Conservation (phyloP, 306 rosid species). For the Castanea mollissima region DNA sequence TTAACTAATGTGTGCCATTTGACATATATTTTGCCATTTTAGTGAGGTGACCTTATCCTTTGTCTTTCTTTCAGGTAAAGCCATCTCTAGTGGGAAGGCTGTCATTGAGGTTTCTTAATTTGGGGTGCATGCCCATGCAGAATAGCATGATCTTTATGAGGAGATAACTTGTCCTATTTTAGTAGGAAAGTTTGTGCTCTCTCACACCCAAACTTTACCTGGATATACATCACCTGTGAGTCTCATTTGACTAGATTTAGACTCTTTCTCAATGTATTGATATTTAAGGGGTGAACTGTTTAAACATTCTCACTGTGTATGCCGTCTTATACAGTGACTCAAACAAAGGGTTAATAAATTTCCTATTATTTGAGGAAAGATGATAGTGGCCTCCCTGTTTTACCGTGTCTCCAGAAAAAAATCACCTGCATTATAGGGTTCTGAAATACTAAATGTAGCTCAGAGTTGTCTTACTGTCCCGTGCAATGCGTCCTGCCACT, state of each 20-base stretch:
- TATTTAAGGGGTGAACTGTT: background rate
- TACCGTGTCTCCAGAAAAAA: background rate
- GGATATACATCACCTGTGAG: slow-evolving; percentile 72
- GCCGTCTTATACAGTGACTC: background rate
- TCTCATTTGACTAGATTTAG: slow-evolving; percentile 25
- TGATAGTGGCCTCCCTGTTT: background rate
- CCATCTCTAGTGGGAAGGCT: slow-evolving; percentile 54
- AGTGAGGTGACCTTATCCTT: slow-evolving; percentile 21
- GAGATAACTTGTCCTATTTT: slow-evolving; percentile 60
- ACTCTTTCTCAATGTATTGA: background rate
- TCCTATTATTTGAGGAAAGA: too few relatives aligned
- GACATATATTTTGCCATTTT: background rate
- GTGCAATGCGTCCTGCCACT: too few relatives aligned
- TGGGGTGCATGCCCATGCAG: slow-evolving; percentile 66
- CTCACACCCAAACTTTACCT: slow-evolving; percentile 77
- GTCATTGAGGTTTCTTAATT: slow-evolving; percentile 61
- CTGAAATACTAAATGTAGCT: background rate
- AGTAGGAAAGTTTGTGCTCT: slow-evolving; percentile 52
- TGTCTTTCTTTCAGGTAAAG: slow-evolving; percentile 41
- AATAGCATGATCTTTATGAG: slow-evolving; percentile 52
- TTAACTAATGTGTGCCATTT: background rate
- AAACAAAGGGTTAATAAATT: background rate
- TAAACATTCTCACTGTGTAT: background rate
- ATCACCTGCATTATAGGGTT: background rate
- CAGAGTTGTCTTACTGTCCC: too few relatives aligned